These are phyloP conservation scores for Dothistroma pini DNA, from an alignment of 2,329 filamentous ascomycete species.

Conservation along the genomic window DNA sequence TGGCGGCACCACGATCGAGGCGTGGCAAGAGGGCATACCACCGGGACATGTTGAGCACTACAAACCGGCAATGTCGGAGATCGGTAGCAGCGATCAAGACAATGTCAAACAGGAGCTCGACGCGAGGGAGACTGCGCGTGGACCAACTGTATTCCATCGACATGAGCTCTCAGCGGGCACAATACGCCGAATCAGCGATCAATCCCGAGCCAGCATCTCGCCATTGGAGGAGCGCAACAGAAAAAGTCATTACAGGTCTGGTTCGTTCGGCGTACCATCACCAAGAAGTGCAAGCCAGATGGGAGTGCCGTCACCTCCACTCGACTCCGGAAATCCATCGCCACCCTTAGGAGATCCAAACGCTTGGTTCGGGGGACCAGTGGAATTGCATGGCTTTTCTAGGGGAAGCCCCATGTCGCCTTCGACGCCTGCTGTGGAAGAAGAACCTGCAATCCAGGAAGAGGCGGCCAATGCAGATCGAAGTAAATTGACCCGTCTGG, in stretches of 20 bases:
- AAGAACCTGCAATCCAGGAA: neutral
- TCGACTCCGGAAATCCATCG: neutral
- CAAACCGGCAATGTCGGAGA: slow-evolving; percentile 8
- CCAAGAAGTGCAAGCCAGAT: neutral
- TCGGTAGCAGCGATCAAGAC: slow-evolving; percentile 8
- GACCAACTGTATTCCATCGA: slow-evolving; percentile 7
- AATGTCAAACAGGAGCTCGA: slow-evolving; percentile 20
- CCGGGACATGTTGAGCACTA: slow-evolving; percentile 13
- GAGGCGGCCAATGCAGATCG: neutral
- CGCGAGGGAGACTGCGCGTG: slow-evolving; percentile 12
- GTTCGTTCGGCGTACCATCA: neutral
- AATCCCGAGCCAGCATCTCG: slow-evolving; percentile 17
- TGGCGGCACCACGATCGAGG: slow-evolving; percentile 19
- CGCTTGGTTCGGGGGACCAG: neutral
- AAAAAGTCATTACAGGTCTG: neutral
- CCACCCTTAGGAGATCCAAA: neutral
- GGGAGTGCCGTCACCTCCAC: neutral
- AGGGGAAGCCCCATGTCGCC: slow-evolving; percentile 4
- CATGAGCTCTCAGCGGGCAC: slow-evolving; percentile 16
- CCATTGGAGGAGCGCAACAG: slow-evolving; percentile 16
- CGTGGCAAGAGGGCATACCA: slow-evolving; percentile 5
- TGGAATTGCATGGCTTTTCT: slow-evolving; percentile 7
- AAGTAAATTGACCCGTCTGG: neutral
- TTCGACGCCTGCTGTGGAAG: neutral
- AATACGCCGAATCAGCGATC: slow-evolving; percentile 12